phyloP scores from a whole-genome alignment of 768 basidiomycete species.

The Naganishia kalamii region DNA sequence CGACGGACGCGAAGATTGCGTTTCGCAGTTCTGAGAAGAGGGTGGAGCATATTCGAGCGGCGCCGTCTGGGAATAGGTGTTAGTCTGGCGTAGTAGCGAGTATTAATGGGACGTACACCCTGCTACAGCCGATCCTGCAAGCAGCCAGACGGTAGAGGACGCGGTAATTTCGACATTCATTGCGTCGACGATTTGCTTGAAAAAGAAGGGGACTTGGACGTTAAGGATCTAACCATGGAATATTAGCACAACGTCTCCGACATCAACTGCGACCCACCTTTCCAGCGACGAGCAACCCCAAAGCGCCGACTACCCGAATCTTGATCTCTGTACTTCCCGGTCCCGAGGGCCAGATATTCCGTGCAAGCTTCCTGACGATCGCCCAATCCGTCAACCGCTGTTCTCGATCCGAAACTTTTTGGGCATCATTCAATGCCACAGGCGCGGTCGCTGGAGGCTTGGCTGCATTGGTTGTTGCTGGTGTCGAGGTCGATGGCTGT shows the following conservation, averaged over 20 bases:
- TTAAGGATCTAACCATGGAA: slow-evolving; percentile 66
- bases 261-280: slow-evolving; percentile 59
- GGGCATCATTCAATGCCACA: slow-evolving; percentile 14
- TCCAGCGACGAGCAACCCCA: slow-evolving; percentile 69
- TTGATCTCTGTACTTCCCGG: slow-evolving; percentile 64
- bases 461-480: neutral
- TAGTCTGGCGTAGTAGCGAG: neutral
- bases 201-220: slow-evolving; percentile 95
- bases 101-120: slow-evolving; percentile 63
- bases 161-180: slow-evolving; percentile 75
- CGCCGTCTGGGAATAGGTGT: slow-evolving; percentile 60
- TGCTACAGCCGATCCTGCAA: slow-evolving; percentile 81
- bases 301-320: slow-evolving; percentile 71
- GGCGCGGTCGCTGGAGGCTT: neutral
- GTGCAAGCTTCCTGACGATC: slow-evolving; percentile 73
- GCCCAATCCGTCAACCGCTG: slow-evolving; percentile 77
- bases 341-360: slow-evolving; percentile 79
- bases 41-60: slow-evolving; percentile 80
- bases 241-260: neutral
- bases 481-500: neutral
- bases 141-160: slow-evolving; percentile 74
- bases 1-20: slow-evolving; percentile 91
- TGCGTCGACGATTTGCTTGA: slow-evolving; percentile 84
- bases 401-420: slow-evolving; percentile 38
- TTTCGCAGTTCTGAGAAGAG: slow-evolving; percentile 88